Evolutionary conservation across 2,329 filamentous ascomycete species (phyloP), one percentile per base, ranked within the genome.

Genomic region (Hypoxylon sp.): DNA sequence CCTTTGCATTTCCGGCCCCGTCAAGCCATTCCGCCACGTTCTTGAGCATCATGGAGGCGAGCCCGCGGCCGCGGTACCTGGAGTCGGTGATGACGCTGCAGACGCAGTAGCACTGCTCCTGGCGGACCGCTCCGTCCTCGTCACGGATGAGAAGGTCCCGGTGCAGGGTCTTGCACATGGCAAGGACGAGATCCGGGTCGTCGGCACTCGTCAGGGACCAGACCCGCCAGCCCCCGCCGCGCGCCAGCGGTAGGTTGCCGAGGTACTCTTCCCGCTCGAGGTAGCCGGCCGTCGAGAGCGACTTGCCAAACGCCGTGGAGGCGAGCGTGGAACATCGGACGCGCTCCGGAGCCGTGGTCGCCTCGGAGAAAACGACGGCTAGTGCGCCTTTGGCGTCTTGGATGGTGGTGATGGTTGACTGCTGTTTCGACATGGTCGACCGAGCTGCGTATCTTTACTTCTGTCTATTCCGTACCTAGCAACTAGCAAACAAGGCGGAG

Each of bases 161-260:
- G 30, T 62, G 62, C 43, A 71, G 52, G 19, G 67, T 66, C 55
- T 68, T 70, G 54, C 67, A 70, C 46, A 63, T 61, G 17, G 69
- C 65, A 15, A 68, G 7, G 13, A 71, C 62, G 2, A 57, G 54
- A 4, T 48, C 43, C 6, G 56, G 54, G 8, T 67, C 55, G 11
- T 62, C 57, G 4, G 56, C 57, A 7, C 20, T 19, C 13, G 47
- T 47, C 4, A 71, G 57, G 30, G 39, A 54, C 62, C 62, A 70
- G 37, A 64, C 65, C 3, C 63, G 56, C 67, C 59, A 67, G 1
- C 67, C 53, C 15, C 26, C 46, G n/a, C 56, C 54, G 3, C 44
- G 49, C 8, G 60, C 59, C 2, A 70, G 50, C 2, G 60, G 65
- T 1, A 53, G 28, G 13, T 46, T n/a, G 1, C 41, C 59, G 1